A percentile compares a stretch with the other conserved stretches of the same genome.
These are phyloP conservation scores for Fulvia fulva DNA, from an alignment of 2,329 filamentous ascomycete species.

Conservation along the genomic window DNA sequence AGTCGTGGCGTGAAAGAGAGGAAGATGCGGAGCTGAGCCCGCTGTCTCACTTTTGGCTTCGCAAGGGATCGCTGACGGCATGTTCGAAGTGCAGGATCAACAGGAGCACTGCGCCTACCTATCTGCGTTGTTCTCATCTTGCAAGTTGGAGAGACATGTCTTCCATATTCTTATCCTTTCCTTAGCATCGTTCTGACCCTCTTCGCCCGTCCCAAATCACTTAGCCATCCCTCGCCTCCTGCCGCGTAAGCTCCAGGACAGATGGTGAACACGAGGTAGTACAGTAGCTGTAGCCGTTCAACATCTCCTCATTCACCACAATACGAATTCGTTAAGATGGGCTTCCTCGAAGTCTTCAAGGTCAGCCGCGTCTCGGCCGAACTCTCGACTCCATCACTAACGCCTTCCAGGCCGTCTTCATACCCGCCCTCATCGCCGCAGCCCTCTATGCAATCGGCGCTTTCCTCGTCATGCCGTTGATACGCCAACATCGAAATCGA, in stretches of 20 bases:
- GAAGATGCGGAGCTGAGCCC: neutral
- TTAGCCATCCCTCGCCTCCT: neutral
- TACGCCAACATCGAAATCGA: slow-evolving; percentile 42
- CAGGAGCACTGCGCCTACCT: neutral
- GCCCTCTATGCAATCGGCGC: slow-evolving; percentile 42
- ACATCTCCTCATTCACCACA: neutral
- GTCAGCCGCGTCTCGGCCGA: slow-evolving; percentile 13
- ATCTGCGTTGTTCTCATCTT: too few species aligned
- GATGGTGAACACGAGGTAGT: neutral
- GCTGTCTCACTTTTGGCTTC: neutral
- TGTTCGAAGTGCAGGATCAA: neutral
- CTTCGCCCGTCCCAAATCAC: neutral
- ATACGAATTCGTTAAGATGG: slow-evolving; percentile 15
- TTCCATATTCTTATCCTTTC: neutral
- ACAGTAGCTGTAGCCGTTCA: too few species aligned
- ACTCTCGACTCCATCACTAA: neutral
- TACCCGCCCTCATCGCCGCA: slow-evolving; percentile 44
- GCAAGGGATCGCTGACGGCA: neutral
- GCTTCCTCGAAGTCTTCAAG: slow-evolving; percentile 26
- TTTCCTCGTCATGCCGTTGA: slow-evolving; percentile 41
- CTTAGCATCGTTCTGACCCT: neutral
- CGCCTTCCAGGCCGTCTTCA: slow-evolving; percentile 38
- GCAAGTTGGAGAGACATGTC: too few species aligned
- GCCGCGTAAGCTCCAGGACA: neutral
- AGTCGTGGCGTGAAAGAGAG: neutral